Base-by-base conservation (phyloP, 2,329 filamentous ascomycete species). In the Atkinsonella hypoxylon region DNA sequence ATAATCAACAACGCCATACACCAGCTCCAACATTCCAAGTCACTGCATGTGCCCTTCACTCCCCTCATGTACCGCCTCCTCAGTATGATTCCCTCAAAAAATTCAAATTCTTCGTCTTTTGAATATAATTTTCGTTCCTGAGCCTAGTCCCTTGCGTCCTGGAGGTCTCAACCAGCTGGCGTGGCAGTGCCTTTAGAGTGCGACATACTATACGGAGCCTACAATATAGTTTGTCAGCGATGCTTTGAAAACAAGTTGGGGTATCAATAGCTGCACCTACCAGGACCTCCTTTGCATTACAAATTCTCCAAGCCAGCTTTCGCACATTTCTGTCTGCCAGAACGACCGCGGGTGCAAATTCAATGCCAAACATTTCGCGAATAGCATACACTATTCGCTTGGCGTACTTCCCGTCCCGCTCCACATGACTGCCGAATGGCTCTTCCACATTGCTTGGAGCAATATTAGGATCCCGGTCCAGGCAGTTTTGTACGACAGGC, bases 311-410 rank as follows among this genome's bases (percentile, higher is more conserved):
- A 6, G 90, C 89, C 55, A 98, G 72, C 63, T 95, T 95, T 62
- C 78, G 81, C 53, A 97, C 87, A 58, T 84, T 94, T 6, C 93
- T 89, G 69, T 98, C 93, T 0, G 90, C 89, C 48, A 87, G 82
- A 32, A 98, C 93, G 1, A 97, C 91, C 43, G 89, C 88, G 0
- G 90, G 85, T 1, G 93, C 88, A 63, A 98, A 90, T 65, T 98
- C 93, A 53, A 98, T 87, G 48, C 90, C 93, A 65, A 98, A 94
- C 89, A 96, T 96, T 64, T 95, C 87, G 56, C 87, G 85, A 30
- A 98, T 88, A 4, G 90, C 93, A 66, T 95, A 97, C 0, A 97
- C 90, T 11, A 97, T 86, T 41, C 93, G 75, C 67, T 83, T 87
- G 1, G 91, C 85, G 60, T 89, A 97, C 67, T 95, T 96, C 55